A percentile compares a stretch with the other conserved stretches of the same genome.
Evolutionary conservation across 176 grass and related monocot genomes (phyloP).

Genomic region (Hordeum vulgare): DNA sequence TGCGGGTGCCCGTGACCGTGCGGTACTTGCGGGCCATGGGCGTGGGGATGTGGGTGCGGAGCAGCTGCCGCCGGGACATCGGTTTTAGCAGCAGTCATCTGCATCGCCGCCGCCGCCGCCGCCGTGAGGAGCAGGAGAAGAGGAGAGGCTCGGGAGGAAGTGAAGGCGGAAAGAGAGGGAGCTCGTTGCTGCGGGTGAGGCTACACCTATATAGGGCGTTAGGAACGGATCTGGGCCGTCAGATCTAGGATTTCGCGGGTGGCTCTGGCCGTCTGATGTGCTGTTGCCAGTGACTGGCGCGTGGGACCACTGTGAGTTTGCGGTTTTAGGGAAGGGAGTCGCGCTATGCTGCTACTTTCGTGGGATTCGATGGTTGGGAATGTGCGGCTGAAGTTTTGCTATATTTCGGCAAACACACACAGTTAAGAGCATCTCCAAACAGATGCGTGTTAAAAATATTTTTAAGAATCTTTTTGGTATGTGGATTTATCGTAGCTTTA

Average conservation of each 20-base stretch:
- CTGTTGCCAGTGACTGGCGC: slow-evolving; percentile 4
- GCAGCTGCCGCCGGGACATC: slow-evolving; percentile 23
- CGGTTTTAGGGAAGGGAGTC: slow-evolving; percentile 14
- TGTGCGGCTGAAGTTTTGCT: slow-evolving; percentile 13
- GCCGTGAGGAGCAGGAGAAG: neutral
- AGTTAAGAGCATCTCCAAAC: too few species aligned
- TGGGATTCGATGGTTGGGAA: slow-evolving; percentile 6
- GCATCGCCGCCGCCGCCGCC: slow-evolving; percentile 25
- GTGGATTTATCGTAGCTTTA: too few species aligned
- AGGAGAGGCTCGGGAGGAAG: slow-evolving; percentile 12
- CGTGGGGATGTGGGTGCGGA: neutral
- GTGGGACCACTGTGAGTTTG: neutral
- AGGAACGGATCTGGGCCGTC: slow-evolving; percentile 29
- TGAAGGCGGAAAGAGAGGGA: slow-evolving; percentile 29
- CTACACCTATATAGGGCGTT: slow-evolving; percentile 14
- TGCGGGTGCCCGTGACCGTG: slow-evolving; percentile 25
- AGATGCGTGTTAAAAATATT: too few species aligned
- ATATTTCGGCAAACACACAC: neutral
- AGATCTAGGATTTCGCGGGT: slow-evolving; percentile 38
- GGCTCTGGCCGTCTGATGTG: slow-evolving; percentile 3
- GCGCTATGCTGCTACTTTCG: slow-evolving; percentile 7
- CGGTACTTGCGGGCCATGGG: neutral
- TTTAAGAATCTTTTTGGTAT: too few species aligned
- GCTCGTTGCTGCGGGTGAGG: slow-evolving; percentile 8
- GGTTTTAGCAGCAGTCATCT: slow-evolving; percentile 31